These are phyloP conservation scores for Alternaria burnsii DNA, from an alignment of 2,329 filamentous ascomycete species.

Conservation along the genomic window DNA sequence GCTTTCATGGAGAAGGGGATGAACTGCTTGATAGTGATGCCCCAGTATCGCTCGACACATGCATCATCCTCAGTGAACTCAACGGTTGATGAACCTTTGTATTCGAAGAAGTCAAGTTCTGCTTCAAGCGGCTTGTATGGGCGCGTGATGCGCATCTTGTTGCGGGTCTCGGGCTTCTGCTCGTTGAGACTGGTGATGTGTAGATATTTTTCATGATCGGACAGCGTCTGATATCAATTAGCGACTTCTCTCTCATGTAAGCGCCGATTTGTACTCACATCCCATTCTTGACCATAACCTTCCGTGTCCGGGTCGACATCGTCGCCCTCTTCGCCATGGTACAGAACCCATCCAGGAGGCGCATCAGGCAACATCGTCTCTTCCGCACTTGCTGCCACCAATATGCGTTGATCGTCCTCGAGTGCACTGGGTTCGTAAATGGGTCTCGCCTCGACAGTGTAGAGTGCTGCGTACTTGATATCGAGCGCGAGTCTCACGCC, in stretches of 20 bases:
- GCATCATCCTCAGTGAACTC: neutral
- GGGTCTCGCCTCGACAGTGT: constrained; percentile 17
- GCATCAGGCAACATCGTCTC: constrained; percentile 23
- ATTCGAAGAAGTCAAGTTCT: neutral
- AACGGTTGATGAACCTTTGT: neutral
- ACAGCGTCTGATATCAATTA: neutral
- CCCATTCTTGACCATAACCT: constrained; percentile 10
- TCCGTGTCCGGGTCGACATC: constrained; percentile 15
- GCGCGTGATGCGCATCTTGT: constrained; percentile 20
- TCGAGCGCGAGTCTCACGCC: constrained; percentile 20
- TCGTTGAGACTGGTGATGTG: constrained; percentile 18
- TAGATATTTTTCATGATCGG: constrained; percentile 17
- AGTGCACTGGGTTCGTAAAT: constrained; percentile 17
- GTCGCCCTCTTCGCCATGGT: constrained; percentile 19
- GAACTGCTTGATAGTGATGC: constrained; percentile 4
- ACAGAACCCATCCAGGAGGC: constrained; percentile 5
- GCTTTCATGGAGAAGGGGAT: constrained; percentile 3
- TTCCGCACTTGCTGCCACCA: constrained; percentile 5
- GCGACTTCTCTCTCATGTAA: fast-evolving
- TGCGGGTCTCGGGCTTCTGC: constrained; percentile 13
- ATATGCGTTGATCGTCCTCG: constrained; percentile 19
- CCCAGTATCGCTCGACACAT: constrained; percentile 15
- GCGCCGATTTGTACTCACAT: neutral
- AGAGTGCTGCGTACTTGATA: constrained; percentile 17
- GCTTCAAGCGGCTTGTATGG: constrained; percentile 6